Conservation (phyloP, 177 flowering plant species). For the Vitis hybrid region DNA sequence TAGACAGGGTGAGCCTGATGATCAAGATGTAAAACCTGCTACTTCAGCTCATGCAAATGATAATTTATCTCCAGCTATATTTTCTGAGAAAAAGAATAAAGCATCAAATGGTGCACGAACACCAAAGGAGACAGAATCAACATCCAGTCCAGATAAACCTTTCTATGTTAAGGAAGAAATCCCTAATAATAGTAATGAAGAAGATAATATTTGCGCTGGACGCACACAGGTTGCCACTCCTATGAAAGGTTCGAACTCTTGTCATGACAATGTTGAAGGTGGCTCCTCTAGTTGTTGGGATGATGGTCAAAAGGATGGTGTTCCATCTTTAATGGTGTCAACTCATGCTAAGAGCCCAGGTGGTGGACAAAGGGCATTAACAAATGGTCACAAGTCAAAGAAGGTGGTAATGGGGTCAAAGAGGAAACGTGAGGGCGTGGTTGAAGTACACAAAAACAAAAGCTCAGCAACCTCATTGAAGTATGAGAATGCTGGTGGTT, state of each 20-base stretch:
- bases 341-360: conserved; percentile 14
- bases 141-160: conserved; percentile 16
- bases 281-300: conserved; percentile 13
- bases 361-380: conserved; percentile 23
- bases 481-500: conserved; percentile 13
- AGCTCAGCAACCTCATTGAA: conserved; percentile 15
- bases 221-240: conserved; percentile 3
- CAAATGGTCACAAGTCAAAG: conserved; percentile 38
- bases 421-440: conserved; percentile 23
- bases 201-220: conserved; percentile 1
- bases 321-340: conserved; percentile 16
- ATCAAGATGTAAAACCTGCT: conserved; percentile 37
- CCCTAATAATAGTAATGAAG: conserved; percentile 16
- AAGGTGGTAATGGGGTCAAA: conserved; percentile 30
- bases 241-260: conserved; percentile 10
- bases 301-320: conserved; percentile 15
- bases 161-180: conserved; percentile 13
- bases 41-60: conserved; percentile 10
- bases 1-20: conserved; percentile 24
- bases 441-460: conserved; percentile 19
- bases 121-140: conserved; percentile 17
- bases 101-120: conserved; percentile 18
- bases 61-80: conserved; percentile 14
- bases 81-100: conserved; percentile 17
- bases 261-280: conserved; percentile 14